Conservation (phyloP, 805 yeast genomes). For the Saccharomyces eubayanus region DNA sequence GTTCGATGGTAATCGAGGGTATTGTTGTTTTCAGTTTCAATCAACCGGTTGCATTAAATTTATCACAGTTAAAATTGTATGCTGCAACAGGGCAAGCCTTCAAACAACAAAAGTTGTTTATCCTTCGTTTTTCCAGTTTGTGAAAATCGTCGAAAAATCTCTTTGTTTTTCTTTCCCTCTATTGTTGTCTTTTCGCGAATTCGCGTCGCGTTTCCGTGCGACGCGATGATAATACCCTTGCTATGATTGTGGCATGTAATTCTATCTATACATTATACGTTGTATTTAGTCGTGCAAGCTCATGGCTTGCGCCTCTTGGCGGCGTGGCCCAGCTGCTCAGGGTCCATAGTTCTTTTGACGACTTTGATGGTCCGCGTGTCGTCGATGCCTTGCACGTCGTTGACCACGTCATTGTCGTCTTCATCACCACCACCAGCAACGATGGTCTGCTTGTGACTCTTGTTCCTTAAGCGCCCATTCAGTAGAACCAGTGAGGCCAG, state of each 20-base stretch:
- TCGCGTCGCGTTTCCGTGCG: not conserved
- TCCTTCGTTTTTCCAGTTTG: not conserved
- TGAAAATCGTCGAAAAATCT: not conserved
- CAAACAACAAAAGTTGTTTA: not conserved
- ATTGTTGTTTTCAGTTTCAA: not conserved
- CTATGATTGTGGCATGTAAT: not conserved
- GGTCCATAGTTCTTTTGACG: slow-evolving; percentile 13
- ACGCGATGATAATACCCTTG: not conserved
- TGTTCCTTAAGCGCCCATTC: slow-evolving; percentile 64
- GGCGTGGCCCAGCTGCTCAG: not conserved
- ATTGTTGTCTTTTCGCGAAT: not conserved
- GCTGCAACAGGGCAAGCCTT: not conserved
- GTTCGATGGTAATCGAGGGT: not conserved
- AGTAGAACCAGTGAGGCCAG: slow-evolving; percentile 58
- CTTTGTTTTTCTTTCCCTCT: not conserved
- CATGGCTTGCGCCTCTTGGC: slow-evolving; percentile 1
- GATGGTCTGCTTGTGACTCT: slow-evolving; percentile 71
- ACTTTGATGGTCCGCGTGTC: slow-evolving; percentile 14
- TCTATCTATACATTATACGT: not conserved
- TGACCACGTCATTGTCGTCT: slow-evolving; percentile 26
- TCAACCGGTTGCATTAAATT: no score
- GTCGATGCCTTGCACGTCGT: slow-evolving; percentile 14
- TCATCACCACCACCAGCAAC: slow-evolving; percentile 42
- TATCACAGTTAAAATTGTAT: not conserved
- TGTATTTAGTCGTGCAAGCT: not conserved